These are phyloP conservation scores for Rhizoctonia solani DNA, from an alignment of 1,284 basidiomycete species.

Conservation along the genomic window DNA sequence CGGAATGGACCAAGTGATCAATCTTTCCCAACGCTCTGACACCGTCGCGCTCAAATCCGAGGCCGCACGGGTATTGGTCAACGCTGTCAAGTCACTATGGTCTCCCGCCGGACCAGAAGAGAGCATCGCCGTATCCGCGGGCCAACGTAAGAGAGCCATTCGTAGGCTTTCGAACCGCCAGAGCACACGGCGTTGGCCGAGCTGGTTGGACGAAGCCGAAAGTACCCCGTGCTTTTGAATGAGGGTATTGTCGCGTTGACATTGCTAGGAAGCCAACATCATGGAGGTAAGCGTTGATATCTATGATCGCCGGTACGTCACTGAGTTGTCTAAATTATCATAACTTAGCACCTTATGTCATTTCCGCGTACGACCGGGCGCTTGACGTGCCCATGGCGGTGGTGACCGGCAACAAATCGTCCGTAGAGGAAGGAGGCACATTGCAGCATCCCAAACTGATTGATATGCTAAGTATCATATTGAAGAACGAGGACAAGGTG, in stretches of 20 bases:
- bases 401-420: conserved; percentile 36
- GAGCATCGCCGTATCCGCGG: conserved; percentile 2
- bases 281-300: conserved; percentile 60
- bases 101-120: conserved; percentile 49
- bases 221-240: conserved; percentile 84
- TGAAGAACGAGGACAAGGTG: conserved; percentile 50
- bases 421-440: conserved; percentile 47
- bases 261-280: conserved; percentile 66
- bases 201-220: conserved; percentile 74
- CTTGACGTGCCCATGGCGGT: conserved; percentile 52
- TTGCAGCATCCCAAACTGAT: conserved; percentile 57
- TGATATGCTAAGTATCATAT: conserved; percentile 64
- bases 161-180: conserved; percentile 56
- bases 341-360: conserved; percentile 59
- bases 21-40: conserved; percentile 77
- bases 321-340: conserved; percentile 18
- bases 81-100: conserved; percentile 75
- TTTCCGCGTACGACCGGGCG: conserved; percentile 59
- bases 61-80: conserved; percentile 84
- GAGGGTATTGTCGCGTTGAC: conserved; percentile 87
- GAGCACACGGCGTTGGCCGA: conserved; percentile 67
- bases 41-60: conserved; percentile 85
- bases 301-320: not conserved
- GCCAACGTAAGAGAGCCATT: conserved; percentile 59
- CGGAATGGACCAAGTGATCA: conserved; percentile 71